Percentiles rank a stretch among this genome's conserved stretches.
These are phyloP conservation scores for Exobasidium cylindrosporum DNA, from an alignment of 1,284 basidiomycete species.

Conservation along the genomic window DNA sequence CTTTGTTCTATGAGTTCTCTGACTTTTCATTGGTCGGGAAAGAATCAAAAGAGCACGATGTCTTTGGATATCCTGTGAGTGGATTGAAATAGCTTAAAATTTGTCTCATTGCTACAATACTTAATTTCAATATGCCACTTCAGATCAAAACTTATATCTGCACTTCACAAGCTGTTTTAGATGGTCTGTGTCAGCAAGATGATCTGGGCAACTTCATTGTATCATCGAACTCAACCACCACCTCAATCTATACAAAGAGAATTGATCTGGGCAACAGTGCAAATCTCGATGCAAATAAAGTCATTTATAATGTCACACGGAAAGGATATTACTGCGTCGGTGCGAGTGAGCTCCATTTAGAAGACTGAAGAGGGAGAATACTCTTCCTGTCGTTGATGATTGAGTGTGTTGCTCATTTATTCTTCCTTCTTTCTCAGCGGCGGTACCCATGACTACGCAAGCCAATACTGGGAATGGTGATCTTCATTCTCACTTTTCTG, in stretches of 20 bases:
- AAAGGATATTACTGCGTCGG: slow-evolving; percentile 95
- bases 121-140: not conserved
- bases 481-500: slow-evolving; percentile 75
- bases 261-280: slow-evolving; percentile 34
- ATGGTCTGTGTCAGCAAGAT: slow-evolving; percentile 29
- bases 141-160: slow-evolving; percentile 66
- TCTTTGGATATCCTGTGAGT: slow-evolving; percentile 52
- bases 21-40: slow-evolving; percentile 81
- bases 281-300: not conserved
- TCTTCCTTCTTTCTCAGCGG: slow-evolving; percentile 60
- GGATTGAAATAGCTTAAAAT: not conserved
- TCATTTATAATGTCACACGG: slow-evolving; percentile 70
- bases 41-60: slow-evolving; percentile 44
- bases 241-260: slow-evolving; percentile 29
- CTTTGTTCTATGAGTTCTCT: slow-evolving; percentile 92
- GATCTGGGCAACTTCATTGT: slow-evolving; percentile 47
- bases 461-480: slow-evolving; percentile 46
- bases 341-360: slow-evolving; percentile 58
- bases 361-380: not conserved
- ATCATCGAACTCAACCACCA: slow-evolving; percentile 22
- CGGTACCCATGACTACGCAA: slow-evolving; percentile 74
- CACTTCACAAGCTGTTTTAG: slow-evolving; percentile 25
- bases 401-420: not conserved
- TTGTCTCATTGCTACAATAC: not conserved
- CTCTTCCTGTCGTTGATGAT: not conserved